phyloP scores from a whole-genome alignment of 1,139 yeast genomes.

The Lodderomyces margitis region DNA sequence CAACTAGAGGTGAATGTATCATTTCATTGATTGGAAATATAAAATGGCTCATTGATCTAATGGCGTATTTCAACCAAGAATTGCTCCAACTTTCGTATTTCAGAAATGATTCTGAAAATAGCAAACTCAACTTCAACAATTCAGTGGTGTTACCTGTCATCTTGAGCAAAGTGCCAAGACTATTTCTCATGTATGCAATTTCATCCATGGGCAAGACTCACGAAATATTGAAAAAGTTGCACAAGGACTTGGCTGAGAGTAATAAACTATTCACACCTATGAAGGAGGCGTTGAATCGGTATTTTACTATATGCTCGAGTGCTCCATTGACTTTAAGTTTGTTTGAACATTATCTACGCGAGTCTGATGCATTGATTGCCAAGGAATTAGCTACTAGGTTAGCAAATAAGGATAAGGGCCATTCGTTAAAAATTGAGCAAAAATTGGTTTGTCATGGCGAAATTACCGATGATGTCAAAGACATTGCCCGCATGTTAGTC shows the following conservation, averaged over 20 bases:
- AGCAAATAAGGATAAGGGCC: conserved; percentile 29
- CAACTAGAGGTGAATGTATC: conserved; percentile 55
- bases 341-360: conserved; percentile 64
- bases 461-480: conserved; percentile 46
- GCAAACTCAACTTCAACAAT: conserved; percentile 27
- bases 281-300: conserved; percentile 52
- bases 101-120: conserved; percentile 20
- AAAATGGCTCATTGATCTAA: conserved; percentile 76
- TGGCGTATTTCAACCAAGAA: conserved; percentile 68
- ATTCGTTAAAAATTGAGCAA: conserved; percentile 55
- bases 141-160: conserved; percentile 51
- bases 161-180: conserved; percentile 68
- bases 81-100: conserved; percentile 40
- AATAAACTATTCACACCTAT: conserved; percentile 50
- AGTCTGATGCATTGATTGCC: conserved; percentile 38
- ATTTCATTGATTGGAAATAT: conserved; percentile 66
- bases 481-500: conserved; percentile 29
- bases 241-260: conserved; percentile 41
- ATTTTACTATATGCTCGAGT: conserved; percentile 51
- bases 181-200: conserved; percentile 65
- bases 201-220: conserved; percentile 69
- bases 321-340: conserved; percentile 57
- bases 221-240: conserved; percentile 49
- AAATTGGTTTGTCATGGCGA: conserved; percentile 63
- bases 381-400: conserved; percentile 27